phyloP scores from a whole-genome alignment of 345 rosid genomes.

The Salix brachista region DNA sequence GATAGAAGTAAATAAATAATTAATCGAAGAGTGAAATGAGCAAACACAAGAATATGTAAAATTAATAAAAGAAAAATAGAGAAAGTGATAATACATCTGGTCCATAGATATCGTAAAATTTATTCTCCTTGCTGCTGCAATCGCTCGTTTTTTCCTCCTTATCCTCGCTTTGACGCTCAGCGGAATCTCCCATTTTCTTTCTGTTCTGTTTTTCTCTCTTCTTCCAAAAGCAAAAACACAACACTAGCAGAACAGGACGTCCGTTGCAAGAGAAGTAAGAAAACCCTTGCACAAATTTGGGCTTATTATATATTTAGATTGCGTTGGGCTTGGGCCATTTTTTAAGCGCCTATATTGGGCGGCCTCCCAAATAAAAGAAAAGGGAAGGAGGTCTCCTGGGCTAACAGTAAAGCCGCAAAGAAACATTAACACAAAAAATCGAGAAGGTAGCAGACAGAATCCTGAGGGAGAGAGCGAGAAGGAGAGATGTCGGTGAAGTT shows the following conservation, averaged over 20 bases:
- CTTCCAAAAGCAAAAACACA: neutral
- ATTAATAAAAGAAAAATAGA: neutral
- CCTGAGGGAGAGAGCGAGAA: neutral
- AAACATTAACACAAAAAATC: neutral
- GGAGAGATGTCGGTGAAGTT: conserved; percentile 67
- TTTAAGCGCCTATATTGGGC: neutral
- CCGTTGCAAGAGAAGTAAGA: neutral
- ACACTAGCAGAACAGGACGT: neutral
- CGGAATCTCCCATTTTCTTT: conserved; percentile 35
- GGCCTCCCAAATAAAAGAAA: neutral
- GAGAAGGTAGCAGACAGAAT: neutral
- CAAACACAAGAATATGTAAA: neutral
- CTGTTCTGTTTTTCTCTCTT: neutral
- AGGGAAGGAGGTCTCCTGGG: neutral
- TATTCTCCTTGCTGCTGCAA: conserved; percentile 7
- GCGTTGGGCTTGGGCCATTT: neutral
- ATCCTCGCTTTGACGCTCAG: conserved; percentile 26
- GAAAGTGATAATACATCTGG: conserved; percentile 40
- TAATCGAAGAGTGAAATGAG: neutral
- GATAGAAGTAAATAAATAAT: neutral
- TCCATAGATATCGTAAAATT: conserved; percentile 70
- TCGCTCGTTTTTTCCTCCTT: conserved; percentile 26
- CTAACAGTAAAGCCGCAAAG: neutral
- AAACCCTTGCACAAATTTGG: neutral
- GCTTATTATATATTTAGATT: too few species aligned